Evolutionary conservation across 257 asterid genomes (phyloP).

Genomic region (Anisodus acutangulus): DNA sequence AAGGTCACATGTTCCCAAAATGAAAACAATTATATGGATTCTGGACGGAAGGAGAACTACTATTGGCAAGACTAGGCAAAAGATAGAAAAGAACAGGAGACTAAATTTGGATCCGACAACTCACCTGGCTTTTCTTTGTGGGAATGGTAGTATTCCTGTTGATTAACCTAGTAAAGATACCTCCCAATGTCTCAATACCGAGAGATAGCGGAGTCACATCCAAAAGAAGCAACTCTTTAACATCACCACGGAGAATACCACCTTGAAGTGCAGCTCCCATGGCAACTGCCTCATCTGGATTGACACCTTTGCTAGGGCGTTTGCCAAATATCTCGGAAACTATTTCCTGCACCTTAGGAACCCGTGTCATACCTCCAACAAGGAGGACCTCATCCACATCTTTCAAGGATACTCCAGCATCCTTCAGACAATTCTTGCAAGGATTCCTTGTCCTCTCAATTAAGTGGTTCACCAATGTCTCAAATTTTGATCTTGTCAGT

Average conservation of each 20-base stretch:
- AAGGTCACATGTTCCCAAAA: background rate
- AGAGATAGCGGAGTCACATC: slow-evolving; percentile 86
- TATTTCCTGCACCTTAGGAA: slow-evolving; percentile 80
- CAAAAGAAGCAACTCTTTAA: slow-evolving; percentile 75
- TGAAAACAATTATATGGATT: background rate
- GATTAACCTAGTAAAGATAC: slow-evolving; percentile 72
- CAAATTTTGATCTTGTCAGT: slow-evolving; percentile 74
- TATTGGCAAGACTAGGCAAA: background rate
- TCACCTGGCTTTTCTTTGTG: slow-evolving; percentile 74
- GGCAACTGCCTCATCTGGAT: slow-evolving; percentile 88
- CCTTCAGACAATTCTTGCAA: slow-evolving; percentile 76
- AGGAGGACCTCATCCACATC: slow-evolving; percentile 79
- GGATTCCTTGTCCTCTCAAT: slow-evolving; percentile 72
- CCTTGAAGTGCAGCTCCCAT: slow-evolving; percentile 91
- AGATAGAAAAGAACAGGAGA: background rate
- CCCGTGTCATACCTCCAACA: slow-evolving; percentile 90
- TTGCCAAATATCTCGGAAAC: slow-evolving; percentile 73
- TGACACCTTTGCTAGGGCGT: slow-evolving; percentile 82
- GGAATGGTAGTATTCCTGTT: slow-evolving; percentile 81
- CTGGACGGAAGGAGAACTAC: background rate
- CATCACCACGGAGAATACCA: slow-evolving; percentile 82
- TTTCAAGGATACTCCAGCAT: slow-evolving; percentile 64
- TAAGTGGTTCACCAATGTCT: slow-evolving; percentile 59
- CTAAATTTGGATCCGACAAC: background rate
- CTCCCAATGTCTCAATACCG: slow-evolving; percentile 83